Conservation (phyloP, 208 protist genomes). For the Leishmania turanica region DNA sequence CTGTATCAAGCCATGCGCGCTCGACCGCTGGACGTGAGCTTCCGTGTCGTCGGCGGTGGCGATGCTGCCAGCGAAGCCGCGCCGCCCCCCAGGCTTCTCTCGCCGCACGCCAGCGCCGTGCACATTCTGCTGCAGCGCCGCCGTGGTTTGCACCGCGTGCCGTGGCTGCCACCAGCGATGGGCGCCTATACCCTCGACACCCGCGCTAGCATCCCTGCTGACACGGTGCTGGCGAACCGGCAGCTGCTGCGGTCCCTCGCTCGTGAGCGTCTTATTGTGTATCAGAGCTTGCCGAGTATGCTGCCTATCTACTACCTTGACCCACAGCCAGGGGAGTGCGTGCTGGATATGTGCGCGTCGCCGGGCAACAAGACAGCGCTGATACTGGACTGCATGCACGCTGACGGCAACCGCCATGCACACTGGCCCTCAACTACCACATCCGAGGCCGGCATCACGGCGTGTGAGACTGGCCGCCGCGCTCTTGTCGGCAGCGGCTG, state of each 20-base stretch:
- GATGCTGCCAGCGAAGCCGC: background rate
- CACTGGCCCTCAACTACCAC: slow-evolving; percentile 2
- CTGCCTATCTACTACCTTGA: slow-evolving; percentile 71
- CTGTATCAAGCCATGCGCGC: slow-evolving; percentile 67
- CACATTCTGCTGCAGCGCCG: slow-evolving; percentile 38
- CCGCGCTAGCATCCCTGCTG: slow-evolving; percentile 35
- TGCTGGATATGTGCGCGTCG: slow-evolving; percentile 88
- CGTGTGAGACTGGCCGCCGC: background rate
- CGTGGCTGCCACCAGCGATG: slow-evolving; percentile 58
- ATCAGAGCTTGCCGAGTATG: slow-evolving; percentile 81
- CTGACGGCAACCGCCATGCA: background rate
- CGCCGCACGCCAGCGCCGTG: slow-evolving; percentile 34
- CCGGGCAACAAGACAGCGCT: slow-evolving; percentile 82
- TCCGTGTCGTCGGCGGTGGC: slow-evolving; percentile 49
- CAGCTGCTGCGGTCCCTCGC: slow-evolving; percentile 59
- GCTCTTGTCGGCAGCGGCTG: slow-evolving; percentile 14
- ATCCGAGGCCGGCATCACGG: background rate
- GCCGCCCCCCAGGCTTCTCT: background rate
- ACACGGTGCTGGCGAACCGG: slow-evolving; percentile 49
- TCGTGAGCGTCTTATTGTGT: slow-evolving; percentile 62
- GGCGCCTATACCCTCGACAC: slow-evolving; percentile 67
- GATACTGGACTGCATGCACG: slow-evolving; percentile 59
- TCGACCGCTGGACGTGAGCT: slow-evolving; percentile 43
- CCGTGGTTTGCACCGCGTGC: slow-evolving; percentile 43
- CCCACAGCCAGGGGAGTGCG: slow-evolving; percentile 55